phyloP scores from a whole-genome alignment of 1,284 basidiomycete genomes.

The Meripilus lineatus region DNA sequence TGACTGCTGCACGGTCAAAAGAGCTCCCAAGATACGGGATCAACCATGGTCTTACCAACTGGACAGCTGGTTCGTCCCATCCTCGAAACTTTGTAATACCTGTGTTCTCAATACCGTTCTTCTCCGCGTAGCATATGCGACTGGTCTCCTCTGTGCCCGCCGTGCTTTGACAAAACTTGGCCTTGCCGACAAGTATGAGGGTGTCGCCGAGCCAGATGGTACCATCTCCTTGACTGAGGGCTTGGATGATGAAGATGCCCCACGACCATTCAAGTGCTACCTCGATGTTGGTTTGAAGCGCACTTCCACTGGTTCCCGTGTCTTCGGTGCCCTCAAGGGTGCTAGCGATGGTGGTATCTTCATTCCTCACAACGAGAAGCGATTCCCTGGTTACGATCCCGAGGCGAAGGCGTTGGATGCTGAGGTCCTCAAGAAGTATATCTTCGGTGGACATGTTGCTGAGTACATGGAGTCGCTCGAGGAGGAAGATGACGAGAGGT shows the following conservation, averaged over 20 bases:
- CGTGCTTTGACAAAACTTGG: constrained; percentile 95
- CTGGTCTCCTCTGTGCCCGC: constrained; percentile 93
- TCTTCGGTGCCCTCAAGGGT: constrained; percentile 99
- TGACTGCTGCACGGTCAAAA: constrained; percentile 83
- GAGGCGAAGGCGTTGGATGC: constrained; percentile 94
- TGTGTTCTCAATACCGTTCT: background rate
- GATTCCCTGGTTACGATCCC: constrained; percentile 97
- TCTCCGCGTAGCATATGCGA: constrained; percentile 78
- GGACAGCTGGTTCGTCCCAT: constrained; percentile 75
- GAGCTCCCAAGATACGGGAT: constrained; percentile 97
- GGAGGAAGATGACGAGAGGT: constrained; percentile 92
- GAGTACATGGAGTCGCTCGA: constrained; percentile 99
- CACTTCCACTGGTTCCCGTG: constrained; percentile 96
- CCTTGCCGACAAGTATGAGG: constrained; percentile 98
- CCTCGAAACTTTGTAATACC: constrained; percentile 7
- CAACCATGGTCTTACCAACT: constrained; percentile 98
- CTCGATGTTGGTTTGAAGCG: constrained; percentile 98
- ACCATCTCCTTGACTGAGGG: constrained; percentile 79
- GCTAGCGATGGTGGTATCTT: constrained; percentile 97
- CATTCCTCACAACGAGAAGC: constrained; percentile 97
- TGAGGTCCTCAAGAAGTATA: constrained; percentile 96
- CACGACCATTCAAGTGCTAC: constrained; percentile 97
- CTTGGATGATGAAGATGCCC: constrained; percentile 89
- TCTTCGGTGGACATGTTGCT: constrained; percentile 96
- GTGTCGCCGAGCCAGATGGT: constrained; percentile 91